Evolutionary conservation across 108 stramenopile species (phyloP).

Genomic region (Skeletonema potamos): DNA sequence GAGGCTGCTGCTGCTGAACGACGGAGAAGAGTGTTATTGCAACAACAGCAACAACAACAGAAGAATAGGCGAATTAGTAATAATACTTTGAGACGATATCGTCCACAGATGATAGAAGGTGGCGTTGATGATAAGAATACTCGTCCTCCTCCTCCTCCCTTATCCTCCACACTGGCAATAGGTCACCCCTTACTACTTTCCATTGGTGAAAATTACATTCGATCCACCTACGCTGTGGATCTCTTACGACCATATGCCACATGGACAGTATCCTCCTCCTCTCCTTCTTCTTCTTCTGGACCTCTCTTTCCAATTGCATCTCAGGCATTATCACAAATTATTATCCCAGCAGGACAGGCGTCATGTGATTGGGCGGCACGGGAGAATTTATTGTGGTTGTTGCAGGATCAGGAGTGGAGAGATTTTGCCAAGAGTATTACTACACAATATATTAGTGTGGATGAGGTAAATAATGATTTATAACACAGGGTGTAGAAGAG

Average conservation of each 20-base stretch:
- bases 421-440: constrained; percentile 41
- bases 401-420: constrained; percentile 42
- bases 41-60: not conserved
- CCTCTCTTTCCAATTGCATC: constrained; percentile 27
- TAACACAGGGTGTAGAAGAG: no score
- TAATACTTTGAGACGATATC: not conserved
- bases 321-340: constrained; percentile 29
- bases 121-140: no score
- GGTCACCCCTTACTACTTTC: constrained; percentile 26
- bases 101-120: not conserved
- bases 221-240: constrained; percentile 23
- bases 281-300: no score
- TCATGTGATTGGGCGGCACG: constrained; percentile 24
- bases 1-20: not conserved
- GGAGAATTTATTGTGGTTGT: constrained; percentile 36
- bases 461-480: no score
- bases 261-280: constrained; percentile 34
- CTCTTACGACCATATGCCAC: constrained; percentile 26
- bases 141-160: no score
- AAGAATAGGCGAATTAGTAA: not conserved
- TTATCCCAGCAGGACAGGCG: constrained; percentile 34
- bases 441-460: constrained; percentile 23
- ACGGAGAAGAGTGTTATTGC: not conserved
- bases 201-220: constrained; percentile 26
- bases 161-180: constrained; percentile 20